Evolutionary conservation across 148 eudicot genomes (phyloP), one percentile per base, ranked within the genome.

Genomic region (Cornus controversa): DNA sequence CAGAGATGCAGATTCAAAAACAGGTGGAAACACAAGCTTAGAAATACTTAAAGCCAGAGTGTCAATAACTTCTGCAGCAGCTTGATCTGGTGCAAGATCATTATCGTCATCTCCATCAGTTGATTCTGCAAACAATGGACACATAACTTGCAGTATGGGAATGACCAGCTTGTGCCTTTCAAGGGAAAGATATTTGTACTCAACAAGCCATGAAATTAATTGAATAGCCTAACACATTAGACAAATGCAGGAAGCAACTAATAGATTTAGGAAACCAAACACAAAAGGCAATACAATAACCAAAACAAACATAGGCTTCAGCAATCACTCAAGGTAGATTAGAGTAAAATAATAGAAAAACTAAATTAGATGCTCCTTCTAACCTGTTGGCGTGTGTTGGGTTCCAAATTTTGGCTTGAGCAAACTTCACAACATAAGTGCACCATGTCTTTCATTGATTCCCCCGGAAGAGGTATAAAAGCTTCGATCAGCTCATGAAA

Each of bases 401-500:
- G 57, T 80, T 95, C 97, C 85, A 95, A 77, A 80, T 81, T 93
- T 82, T 86, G 85, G 80, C 91, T 91, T 42, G 94, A 91, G 81
- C 96, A 89, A 77, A 95, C 96, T 87, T 95, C 97, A 78, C 93
- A 97, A 82, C 97, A 93, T 80, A 95, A 95, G 78, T 95, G 99
- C 75, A 95, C 97, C 79, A 95, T 91, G 77, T 96, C 84, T 88
- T 91, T 95, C 45, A 95, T 96, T 27, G 97, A 93, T 58, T 95
- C 99, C 67, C 99, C 99, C 65, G 91, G 93, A 75, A 95, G 97
- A 68, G 99, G 99, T 22, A 97, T 96, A 71, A 97, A 97, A 72
- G 97, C 91, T 83, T 95, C 99, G 74, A 95, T 95, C 82, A 95
- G 85, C 87, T 95, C 99, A 79, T 95, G 97, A 90, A 95, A 95